These are phyloP conservation scores for Saturnispora galanensis DNA, from an alignment of 805 yeast genomes.

Conservation along the genomic window DNA sequence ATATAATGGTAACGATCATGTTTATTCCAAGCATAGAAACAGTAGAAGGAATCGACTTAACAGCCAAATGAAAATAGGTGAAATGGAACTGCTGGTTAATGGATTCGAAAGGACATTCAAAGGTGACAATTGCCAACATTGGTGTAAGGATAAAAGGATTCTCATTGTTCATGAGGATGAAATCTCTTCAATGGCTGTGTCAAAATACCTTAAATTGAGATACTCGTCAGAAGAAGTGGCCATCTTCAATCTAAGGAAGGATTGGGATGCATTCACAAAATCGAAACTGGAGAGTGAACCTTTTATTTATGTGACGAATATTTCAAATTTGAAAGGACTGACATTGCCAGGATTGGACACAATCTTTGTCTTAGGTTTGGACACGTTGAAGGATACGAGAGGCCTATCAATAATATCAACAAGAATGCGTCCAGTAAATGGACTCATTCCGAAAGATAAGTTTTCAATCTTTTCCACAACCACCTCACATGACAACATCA, in stretches of 20 bases:
- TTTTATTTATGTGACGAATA: conserved; percentile 19
- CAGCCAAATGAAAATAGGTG: conserved; percentile 12
- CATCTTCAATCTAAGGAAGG: conserved; percentile 12
- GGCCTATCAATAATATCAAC: conserved; percentile 20
- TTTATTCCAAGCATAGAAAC: conserved; percentile 19
- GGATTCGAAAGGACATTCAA: conserved; percentile 20
- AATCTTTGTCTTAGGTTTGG: conserved; percentile 25
- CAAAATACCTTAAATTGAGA: conserved; percentile 5
- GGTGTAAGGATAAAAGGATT: conserved; percentile 9
- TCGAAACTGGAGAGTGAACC: conserved; percentile 5
- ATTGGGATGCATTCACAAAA: conserved; percentile 12
- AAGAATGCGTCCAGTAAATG: conserved; percentile 18
- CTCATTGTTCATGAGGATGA: conserved; percentile 24
- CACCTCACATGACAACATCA: conserved; percentile 3
- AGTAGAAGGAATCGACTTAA: conserved; percentile 13
- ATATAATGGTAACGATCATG: conserved; percentile 15
- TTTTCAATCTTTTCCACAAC: conserved; percentile 14
- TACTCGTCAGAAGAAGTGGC: conserved; percentile 11
- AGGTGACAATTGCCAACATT: conserved; percentile 6
- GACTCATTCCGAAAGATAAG: conserved; percentile 13
- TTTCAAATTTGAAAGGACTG: conserved; percentile 21
- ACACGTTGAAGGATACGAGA: conserved; percentile 19
- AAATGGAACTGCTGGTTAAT: conserved; percentile 18
- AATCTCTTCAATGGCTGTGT: conserved; percentile 13
- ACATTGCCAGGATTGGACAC: conserved; percentile 20